These are phyloP conservation scores for Botrytis porri DNA, from an alignment of 2,329 filamentous ascomycete species.

Conservation along the genomic window DNA sequence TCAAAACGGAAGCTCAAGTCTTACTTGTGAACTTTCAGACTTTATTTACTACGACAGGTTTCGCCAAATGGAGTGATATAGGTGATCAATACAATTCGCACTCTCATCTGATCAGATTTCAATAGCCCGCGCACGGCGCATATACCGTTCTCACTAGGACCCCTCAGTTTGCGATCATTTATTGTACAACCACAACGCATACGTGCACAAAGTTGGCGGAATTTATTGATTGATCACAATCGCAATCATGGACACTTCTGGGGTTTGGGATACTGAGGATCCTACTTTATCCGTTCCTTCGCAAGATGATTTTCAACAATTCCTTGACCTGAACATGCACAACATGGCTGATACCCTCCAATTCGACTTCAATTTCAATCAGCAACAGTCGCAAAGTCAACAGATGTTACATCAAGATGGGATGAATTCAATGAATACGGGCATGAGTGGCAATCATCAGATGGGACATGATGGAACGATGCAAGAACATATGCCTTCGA, in stretches of 20 bases:
- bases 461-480: constrained; percentile 39
- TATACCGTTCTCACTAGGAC: background rate
- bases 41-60: background rate
- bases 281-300: constrained; percentile 49
- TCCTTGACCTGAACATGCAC: constrained; percentile 58
- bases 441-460: constrained; percentile 40
- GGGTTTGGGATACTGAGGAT: constrained; percentile 54
- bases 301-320: constrained; percentile 64
- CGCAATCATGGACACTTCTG: constrained; percentile 37
- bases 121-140: constrained; percentile 6
- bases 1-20: background rate
- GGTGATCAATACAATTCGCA: background rate
- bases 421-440: constrained; percentile 47
- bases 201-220: background rate
- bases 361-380: constrained; percentile 59
- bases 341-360: constrained; percentile 52
- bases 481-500: constrained; percentile 48
- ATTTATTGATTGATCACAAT: background rate
- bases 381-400: constrained; percentile 31
- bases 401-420: constrained; percentile 34
- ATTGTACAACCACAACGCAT: background rate
- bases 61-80: constrained; percentile 9
- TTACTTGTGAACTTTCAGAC: background rate
- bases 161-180: constrained; percentile 17
- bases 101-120: background rate